phyloP scores from a whole-genome alignment of 192 early-diverging fungal species.

The Backusella luteola region DNA sequence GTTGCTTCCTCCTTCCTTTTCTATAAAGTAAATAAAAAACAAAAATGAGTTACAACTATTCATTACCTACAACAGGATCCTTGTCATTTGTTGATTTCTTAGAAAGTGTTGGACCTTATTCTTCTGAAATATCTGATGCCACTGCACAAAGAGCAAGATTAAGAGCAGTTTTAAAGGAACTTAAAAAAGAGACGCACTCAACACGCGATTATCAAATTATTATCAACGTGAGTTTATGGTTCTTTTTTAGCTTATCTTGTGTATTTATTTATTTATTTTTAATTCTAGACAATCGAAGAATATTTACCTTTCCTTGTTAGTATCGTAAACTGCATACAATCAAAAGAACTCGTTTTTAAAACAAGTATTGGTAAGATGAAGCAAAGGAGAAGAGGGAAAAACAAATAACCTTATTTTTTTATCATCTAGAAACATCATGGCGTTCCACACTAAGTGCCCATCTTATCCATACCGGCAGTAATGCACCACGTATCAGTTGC shows the following conservation, averaged over 20 bases:
- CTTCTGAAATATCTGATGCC: slow-evolving; percentile 52
- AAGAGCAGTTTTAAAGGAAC: slow-evolving; percentile 49
- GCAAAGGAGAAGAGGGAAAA: not conserved
- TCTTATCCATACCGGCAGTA: slow-evolving; percentile 42
- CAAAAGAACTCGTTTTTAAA: slow-evolving; percentile 30
- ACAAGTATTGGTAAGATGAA: slow-evolving; percentile 28
- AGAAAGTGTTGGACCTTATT: slow-evolving; percentile 37
- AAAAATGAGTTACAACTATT: slow-evolving; percentile 50
- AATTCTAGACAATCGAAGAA: slow-evolving; percentile 41
- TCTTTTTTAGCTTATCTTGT: not conserved
- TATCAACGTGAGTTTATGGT: slow-evolving; percentile 28
- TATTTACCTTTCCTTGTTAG: slow-evolving; percentile 48
- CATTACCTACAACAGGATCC: slow-evolving; percentile 54
- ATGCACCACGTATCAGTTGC: slow-evolving; percentile 46
- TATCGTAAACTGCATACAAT: slow-evolving; percentile 40
- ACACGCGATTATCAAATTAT: slow-evolving; percentile 47
- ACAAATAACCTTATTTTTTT: not conserved
- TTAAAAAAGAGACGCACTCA: slow-evolving; percentile 44
- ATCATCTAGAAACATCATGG: slow-evolving; percentile 53
- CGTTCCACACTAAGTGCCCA: slow-evolving; percentile 49
- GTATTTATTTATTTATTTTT: not conserved
- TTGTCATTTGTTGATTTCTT: slow-evolving; percentile 55
- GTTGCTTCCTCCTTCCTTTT: not conserved
- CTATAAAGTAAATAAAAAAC: slow-evolving; percentile 16
- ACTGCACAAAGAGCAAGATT: slow-evolving; percentile 56